These are phyloP conservation scores for Ophiostoma sp. DNA, from an alignment of 2,329 filamentous ascomycete species.

Conservation along the genomic window DNA sequence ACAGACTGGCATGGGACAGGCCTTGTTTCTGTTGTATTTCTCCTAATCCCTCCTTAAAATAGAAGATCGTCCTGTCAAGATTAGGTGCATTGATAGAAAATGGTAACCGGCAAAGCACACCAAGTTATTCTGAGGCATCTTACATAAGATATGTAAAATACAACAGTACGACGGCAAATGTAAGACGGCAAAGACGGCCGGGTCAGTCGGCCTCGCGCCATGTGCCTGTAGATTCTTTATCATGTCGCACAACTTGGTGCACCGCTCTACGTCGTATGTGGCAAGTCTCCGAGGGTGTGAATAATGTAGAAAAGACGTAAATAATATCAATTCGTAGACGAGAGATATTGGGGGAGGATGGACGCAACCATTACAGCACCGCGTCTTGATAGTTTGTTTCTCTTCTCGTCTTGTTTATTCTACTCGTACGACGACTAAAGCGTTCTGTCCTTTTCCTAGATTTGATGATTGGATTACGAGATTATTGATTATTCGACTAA, in stretches of 20 bases:
- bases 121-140: too few relatives aligned
- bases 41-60: neutral
- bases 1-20: neutral
- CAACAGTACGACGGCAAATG: neutral
- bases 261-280: neutral
- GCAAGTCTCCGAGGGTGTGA: neutral
- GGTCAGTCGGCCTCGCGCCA: neutral
- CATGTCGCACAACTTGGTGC: neutral
- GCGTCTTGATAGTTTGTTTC: neutral
- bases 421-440: neutral
- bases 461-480: too few relatives aligned
- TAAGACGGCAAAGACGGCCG: conserved; percentile 3
- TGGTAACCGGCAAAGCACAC: too few relatives aligned
- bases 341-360: neutral
- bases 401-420: neutral
- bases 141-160: neutral
- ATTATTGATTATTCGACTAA: neutral
- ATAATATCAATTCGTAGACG: neutral
- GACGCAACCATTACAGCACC: neutral
- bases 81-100: neutral
- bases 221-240: neutral
- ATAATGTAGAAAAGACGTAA: neutral
- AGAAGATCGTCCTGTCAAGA: neutral
- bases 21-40: neutral
- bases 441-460: neutral